A percentile compares a stretch with the other conserved stretches of the same genome.
Conservation (phyloP, 148 eudicot species). For the Rhododendron simsii region DNA sequence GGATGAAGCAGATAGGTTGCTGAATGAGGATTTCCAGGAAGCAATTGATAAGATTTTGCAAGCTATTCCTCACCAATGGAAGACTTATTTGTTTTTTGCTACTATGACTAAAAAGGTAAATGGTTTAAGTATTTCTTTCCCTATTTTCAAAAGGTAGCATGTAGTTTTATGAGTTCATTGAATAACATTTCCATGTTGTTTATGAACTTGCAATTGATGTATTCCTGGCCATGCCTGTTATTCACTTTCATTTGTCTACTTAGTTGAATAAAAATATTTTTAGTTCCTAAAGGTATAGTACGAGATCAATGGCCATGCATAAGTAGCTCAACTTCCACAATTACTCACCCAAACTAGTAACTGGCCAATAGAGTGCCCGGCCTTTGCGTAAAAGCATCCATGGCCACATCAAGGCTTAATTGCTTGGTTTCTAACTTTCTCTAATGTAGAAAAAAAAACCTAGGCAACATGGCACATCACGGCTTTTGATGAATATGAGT, state of each 20-base stretch:
- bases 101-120: conserved; percentile 86
- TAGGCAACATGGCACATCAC: not conserved
- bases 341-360: no score
- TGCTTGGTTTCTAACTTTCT: not conserved
- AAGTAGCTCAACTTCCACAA: no score
- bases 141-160: no score
- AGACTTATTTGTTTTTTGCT: conserved; percentile 80
- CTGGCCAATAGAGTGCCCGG: no score
- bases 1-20: conserved; percentile 90
- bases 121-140: not conserved
- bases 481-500: not conserved
- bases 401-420: not conserved
- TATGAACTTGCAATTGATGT: no score
- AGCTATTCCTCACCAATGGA: conserved; percentile 65
- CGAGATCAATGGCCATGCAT: no score
- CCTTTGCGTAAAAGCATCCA: no score
- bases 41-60: conserved; percentile 64
- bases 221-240: no score
- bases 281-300: no score
- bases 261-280: no score
- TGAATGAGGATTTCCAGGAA: conserved; percentile 84
- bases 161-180: no score
- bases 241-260: not conserved
- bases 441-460: not conserved
- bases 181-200: no score